Evolutionary conservation across 371 early-diverging fungal species (phyloP), one percentile per base, ranked within the genome.

Genomic region (Mucor lusitanicus): DNA sequence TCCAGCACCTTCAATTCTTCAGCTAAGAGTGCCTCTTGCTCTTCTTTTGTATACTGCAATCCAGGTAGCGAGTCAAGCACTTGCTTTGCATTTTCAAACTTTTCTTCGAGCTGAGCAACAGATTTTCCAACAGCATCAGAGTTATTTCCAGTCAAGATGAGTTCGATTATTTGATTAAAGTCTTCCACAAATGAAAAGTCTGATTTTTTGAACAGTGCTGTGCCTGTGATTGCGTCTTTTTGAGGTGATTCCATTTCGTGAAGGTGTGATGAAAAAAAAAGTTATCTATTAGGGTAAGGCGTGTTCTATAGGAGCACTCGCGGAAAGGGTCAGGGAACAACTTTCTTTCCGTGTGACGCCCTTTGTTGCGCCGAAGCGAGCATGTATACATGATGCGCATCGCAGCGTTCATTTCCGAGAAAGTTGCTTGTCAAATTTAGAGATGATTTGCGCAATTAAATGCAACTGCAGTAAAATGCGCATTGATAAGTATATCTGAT

Each of bases 91-190:
- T 75, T 59, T 32, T 75, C 74, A 59, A 83, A 69, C 32, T 75
- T 72, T 59, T 80, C 80, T 37, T 80, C 76, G 37, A 83, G 59
- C 23, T 79, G 77, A 6, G 77, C 74, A 19, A 83, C 80, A 9
- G 83, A 77, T 30, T 77, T 80, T 19, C 83, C 80, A 44, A 83
- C 77, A 25, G 73, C 79, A 66, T 78, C 80, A 57, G 73, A 69
- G 56, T 80, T 68, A 15, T 44, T 66, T 9, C 79, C 79, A 13
- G 54, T 64, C 37, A 78, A 33, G 25, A 83, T 69, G 8, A 77
- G 65, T 28, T 78, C 77, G 1, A 83, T 67, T 40, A 83, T 74
- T 13, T 69, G 53, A 56, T 75, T 72, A 27, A 83, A 74, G n/a
- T 80, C 76, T 28, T 69, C 72, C 21, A 74, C 28, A 60, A 80